Evolutionary conservation across 768 basidiomycete genomes (phyloP).

Genomic region (Lactarius pseudohatsudake): DNA sequence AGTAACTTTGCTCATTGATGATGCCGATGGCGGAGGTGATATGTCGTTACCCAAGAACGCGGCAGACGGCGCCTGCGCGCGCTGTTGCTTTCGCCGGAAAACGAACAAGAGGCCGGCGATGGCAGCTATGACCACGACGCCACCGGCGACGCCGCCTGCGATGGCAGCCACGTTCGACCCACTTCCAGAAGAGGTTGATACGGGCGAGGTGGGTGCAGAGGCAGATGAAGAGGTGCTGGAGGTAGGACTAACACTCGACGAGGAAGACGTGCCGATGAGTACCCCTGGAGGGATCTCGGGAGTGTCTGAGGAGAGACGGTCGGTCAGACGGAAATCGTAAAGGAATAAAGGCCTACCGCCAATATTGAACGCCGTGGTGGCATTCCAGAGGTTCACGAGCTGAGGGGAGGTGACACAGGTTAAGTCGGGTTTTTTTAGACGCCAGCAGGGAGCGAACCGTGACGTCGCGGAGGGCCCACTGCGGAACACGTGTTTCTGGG

Average conservation of each 20-base stretch:
- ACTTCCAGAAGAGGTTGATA: neutral
- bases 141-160: constrained; percentile 14
- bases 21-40: no score
- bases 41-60: no score
- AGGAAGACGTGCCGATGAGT: neutral
- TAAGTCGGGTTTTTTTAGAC: neutral
- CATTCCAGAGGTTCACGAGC: constrained; percentile 4
- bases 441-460: constrained; percentile 9
- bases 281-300: constrained; percentile 10
- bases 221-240: no score
- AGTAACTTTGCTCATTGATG: no score
- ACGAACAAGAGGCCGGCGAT: neutral
- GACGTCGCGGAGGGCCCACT: constrained; percentile 14
- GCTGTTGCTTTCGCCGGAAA: neutral
- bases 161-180: neutral
- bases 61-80: no score
- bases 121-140: neutral
- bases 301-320: neutral
- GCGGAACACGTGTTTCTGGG: constrained; percentile 9
- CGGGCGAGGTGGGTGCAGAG: neutral
- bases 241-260: neutral
- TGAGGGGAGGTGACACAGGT: neutral
- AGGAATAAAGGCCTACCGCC: constrained; percentile 5
- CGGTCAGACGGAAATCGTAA: neutral
- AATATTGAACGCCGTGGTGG: neutral